phyloP scores from a whole-genome alignment of 345 rosid genomes.

The Aegle marmelos region DNA sequence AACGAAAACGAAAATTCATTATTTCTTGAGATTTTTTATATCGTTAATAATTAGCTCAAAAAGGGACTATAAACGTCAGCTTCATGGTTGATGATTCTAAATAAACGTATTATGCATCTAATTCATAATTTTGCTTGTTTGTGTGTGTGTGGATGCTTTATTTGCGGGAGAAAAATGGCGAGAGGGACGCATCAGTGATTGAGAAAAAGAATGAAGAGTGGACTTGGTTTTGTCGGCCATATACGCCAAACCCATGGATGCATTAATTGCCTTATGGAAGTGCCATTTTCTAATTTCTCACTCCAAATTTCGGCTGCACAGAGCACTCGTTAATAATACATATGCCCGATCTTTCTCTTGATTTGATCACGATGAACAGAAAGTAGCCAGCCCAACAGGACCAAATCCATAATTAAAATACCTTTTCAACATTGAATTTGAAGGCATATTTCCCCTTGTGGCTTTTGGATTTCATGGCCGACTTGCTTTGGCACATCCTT shows the following conservation, averaged over 20 bases:
- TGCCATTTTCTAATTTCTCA: not conserved
- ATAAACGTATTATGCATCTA: not conserved
- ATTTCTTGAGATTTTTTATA: too few relatives aligned
- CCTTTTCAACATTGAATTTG: slow-evolving; percentile 13
- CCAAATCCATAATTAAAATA: too few relatives aligned
- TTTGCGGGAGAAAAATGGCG: not conserved
- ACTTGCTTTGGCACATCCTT: slow-evolving; percentile 1
- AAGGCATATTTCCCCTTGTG: not conserved
- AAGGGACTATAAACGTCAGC: not conserved
- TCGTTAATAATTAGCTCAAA: not conserved
- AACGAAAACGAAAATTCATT: too few relatives aligned
- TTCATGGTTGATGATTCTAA: not conserved
- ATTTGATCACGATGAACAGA: not conserved
- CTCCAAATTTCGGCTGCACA: slow-evolving; percentile 2
- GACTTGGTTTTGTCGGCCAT: slow-evolving; percentile 33
- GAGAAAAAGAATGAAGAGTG: not conserved
- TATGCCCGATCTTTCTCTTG: not conserved
- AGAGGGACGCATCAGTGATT: slow-evolving; percentile 4
- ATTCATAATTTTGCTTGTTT: not conserved
- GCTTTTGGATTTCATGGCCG: slow-evolving; percentile 20
- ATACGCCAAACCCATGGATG: not conserved
- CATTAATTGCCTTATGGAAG: not conserved
- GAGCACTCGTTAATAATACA: not conserved
- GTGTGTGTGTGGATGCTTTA: too few relatives aligned
- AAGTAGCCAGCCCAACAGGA: not conserved